Percentiles rank a stretch among this genome's conserved stretches.
Evolutionary conservation across 108 stramenopile species (phyloP).

Genomic region (Nitzschia inconspicua): DNA sequence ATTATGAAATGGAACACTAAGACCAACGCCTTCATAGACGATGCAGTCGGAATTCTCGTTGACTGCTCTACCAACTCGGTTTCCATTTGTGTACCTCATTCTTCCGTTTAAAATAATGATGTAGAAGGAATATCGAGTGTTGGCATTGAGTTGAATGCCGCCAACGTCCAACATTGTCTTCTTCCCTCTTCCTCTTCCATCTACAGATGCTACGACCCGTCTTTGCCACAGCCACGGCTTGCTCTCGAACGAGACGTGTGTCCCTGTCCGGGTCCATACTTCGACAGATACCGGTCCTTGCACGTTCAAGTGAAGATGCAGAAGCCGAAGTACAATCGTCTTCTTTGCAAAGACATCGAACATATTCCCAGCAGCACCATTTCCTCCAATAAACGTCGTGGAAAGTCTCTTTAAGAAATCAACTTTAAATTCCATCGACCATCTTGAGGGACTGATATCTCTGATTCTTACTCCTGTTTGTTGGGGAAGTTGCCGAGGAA

Average conservation of each 20-base stretch:
- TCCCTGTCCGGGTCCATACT: slow-evolving; percentile 15
- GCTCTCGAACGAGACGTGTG: slow-evolving; percentile 7
- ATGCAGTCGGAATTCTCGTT: slow-evolving; percentile 7
- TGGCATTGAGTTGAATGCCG: background rate
- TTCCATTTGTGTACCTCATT: slow-evolving; percentile 12
- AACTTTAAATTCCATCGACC: background rate
- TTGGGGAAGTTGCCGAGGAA: background rate
- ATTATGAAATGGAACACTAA: background rate
- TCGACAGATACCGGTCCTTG: slow-evolving; percentile 1
- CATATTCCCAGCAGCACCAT: slow-evolving; percentile 17
- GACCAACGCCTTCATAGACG: slow-evolving; percentile 15
- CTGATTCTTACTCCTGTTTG: slow-evolving; percentile 1
- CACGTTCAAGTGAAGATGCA: background rate
- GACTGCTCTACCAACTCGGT: background rate
- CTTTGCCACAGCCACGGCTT: slow-evolving; percentile 11
- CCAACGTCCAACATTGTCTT: slow-evolving; percentile 2
- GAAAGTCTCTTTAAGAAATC: slow-evolving; percentile 20
- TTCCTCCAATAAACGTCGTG: slow-evolving; percentile 1
- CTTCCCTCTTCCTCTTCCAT: slow-evolving; percentile 14
- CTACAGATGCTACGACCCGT: background rate
- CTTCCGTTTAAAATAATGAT: background rate
- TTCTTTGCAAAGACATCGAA: slow-evolving; percentile 14
- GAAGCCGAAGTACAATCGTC: slow-evolving; percentile 1
- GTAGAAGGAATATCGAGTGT: slow-evolving; percentile 1
- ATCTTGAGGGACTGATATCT: background rate